Conservation (phyloP, 805 yeast species). For the Yarrowia osloensis region DNA sequence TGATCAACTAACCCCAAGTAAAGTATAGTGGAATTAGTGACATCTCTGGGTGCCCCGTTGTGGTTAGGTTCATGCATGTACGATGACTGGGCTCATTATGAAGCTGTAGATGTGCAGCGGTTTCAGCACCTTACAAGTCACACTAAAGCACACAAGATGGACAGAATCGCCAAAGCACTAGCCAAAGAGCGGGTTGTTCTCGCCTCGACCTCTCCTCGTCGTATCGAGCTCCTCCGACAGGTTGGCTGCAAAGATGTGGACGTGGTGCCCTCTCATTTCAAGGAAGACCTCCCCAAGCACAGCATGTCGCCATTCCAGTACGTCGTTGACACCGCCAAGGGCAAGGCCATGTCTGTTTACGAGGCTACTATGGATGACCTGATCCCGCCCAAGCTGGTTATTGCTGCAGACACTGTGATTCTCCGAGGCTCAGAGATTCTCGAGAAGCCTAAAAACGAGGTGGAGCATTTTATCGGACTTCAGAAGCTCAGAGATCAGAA, state of each 20-base stretch:
- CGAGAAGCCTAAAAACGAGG: slow-evolving; percentile 72
- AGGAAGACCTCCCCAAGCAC: slow-evolving; percentile 69
- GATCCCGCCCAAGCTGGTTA: slow-evolving; percentile 41
- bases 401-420: slow-evolving; percentile 80
- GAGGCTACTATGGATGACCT: slow-evolving; percentile 45
- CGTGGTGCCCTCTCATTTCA: slow-evolving; percentile 66
- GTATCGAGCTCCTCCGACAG: slow-evolving; percentile 68
- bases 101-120: neutral
- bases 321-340: slow-evolving; percentile 67
- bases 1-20: neutral
- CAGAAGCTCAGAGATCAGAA: slow-evolving; percentile 53
- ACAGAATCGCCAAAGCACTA: slow-evolving; percentile 21
- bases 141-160: slow-evolving; percentile 2
- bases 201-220: slow-evolving; percentile 83
- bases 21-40: too few relatives aligned
- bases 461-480: slow-evolving; percentile 53
- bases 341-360: slow-evolving; percentile 67
- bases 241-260: slow-evolving; percentile 43
- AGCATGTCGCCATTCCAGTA: slow-evolving; percentile 56
- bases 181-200: slow-evolving; percentile 50
- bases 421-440: slow-evolving; percentile 59
- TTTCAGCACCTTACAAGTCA: neutral
- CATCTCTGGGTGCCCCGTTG: neutral
- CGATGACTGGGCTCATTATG: neutral
- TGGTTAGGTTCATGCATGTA: slow-evolving; percentile 2